These are phyloP conservation scores for Artemisia annua DNA, from an alignment of 129 eudicot genomes.

Conservation along the genomic window DNA sequence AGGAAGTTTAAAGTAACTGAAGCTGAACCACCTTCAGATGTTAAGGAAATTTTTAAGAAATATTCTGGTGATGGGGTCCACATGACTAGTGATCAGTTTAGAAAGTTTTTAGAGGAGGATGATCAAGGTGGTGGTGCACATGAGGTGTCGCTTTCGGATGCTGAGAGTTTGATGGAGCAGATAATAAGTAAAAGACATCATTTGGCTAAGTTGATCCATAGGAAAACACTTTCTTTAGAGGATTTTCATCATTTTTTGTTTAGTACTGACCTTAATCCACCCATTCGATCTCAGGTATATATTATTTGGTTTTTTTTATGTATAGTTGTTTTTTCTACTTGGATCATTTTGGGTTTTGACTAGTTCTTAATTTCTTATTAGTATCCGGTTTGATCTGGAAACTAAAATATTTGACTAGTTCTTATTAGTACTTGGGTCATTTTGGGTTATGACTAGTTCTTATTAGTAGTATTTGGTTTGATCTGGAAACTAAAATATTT, in stretches of 20 bases:
- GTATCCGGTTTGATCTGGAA: too few species aligned
- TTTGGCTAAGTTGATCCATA: conserved; percentile 46
- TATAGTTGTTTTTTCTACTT: background rate
- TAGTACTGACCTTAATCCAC: conserved; percentile 68
- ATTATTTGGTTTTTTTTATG: background rate
- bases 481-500: too few species aligned
- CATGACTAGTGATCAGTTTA: conserved; percentile 70
- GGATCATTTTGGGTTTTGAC: background rate
- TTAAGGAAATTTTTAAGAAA: conserved; percentile 41
- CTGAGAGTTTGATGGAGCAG: conserved; percentile 50
- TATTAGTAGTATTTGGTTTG: too few species aligned
- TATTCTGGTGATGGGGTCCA: conserved; percentile 57
- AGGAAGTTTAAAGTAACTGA: conserved; percentile 58
- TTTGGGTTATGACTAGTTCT: background rate
- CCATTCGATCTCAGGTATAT: conserved; percentile 58
- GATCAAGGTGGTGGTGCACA: conserved; percentile 33
- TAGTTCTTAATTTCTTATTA: too few species aligned
- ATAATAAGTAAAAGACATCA: conserved; percentile 57
- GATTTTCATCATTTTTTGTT: conserved; percentile 71
- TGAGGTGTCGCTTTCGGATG: conserved; percentile 25
- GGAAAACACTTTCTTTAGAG: conserved; percentile 53
- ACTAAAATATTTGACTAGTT: too few species aligned
- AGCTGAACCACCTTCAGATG: conserved; percentile 63
- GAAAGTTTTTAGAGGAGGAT: conserved; percentile 51
- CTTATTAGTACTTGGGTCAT: background rate